Evolutionary conservation across 306 rosid genomes (phyloP).

Genomic region (Rubus parviflorus): DNA sequence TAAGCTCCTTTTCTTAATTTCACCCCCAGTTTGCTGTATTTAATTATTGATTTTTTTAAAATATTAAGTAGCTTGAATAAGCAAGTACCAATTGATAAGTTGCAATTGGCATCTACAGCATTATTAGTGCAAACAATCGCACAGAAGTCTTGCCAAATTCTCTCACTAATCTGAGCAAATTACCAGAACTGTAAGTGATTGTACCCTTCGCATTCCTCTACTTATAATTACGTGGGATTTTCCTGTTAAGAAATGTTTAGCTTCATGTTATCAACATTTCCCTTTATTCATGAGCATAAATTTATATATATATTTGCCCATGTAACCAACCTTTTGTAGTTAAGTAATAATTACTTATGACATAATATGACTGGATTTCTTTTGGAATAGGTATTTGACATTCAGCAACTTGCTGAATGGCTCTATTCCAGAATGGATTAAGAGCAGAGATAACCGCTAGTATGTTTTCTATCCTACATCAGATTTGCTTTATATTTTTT

Average conservation of each 20-base stretch:
- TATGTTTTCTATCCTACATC: neutral
- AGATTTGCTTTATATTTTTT: neutral
- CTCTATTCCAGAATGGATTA: constrained; percentile 7
- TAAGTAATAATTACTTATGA: neutral
- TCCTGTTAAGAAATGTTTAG: too few species aligned
- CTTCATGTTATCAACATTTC: too few species aligned
- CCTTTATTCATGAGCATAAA: too few species aligned
- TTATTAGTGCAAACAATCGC: constrained; percentile 26
- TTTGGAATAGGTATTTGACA: constrained; percentile 12
- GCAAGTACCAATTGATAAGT: neutral
- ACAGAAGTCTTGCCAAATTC: constrained; percentile 19
- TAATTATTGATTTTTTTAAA: neutral
- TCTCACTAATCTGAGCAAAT: constrained; percentile 9
- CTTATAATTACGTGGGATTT: too few species aligned
- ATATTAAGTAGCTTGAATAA: neutral
- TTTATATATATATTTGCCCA: neutral
- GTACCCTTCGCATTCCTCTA: too few species aligned
- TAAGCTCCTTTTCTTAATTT: neutral
- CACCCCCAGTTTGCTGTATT: neutral
- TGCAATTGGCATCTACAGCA: constrained; percentile 8
- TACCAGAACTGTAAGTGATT: too few species aligned
- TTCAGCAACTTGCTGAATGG: constrained; percentile 22
- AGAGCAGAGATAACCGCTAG: neutral
- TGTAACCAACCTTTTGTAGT: neutral
- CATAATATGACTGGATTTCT: neutral